Evolutionary conservation across 305 asterid genomes (phyloP), one percentile per base, ranked within the genome.

Genomic region (Striga hermonthica): DNA sequence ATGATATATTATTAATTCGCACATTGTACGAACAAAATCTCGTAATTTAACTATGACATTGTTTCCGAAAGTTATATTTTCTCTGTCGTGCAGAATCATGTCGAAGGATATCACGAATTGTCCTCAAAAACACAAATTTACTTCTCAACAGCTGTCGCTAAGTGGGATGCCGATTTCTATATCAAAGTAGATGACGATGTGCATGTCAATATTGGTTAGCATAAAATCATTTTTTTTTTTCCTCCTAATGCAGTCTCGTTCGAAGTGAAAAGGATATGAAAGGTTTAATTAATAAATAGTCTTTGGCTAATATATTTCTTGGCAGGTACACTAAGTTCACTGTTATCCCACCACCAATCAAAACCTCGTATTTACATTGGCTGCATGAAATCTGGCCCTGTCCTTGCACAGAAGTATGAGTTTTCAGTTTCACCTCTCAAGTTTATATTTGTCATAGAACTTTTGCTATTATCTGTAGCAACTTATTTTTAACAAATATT

Each of bases 341-440:
- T 52, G 35, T 15, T 52, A 7, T 52, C 57, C 54, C 54, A 7
- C 54, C 14, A 88, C 71, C 96, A 82, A 68, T 79, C 86, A 8
- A 88, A 84, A 76, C 88, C 93, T 9, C 75, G 96, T 78, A 88
- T 91, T 54, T 91, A 88, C 75, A 86, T 91, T 41, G 96, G 98
- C 53, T 91, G 98, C 88, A 86, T 91, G 98, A 91, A 91, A 80
- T 91, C 98, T 34, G 98, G 96, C 65, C 96, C 96, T 0, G 95
- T 88, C 77, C 86, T 91, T 62, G 85, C 96, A 70, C 96, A 86
- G 57, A 91, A 88, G 98, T 91, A 80, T 40, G 66, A 49, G 43
- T 71, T 43, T 45, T 44, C 22, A 47, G 7, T 48, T 11, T 6
- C 10, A 44, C 50, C 14, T 44, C 50, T 7, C n/a, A 10, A 10